Evolutionary conservation across 176 grass and related monocot species (phyloP), one percentile per base, ranked within the genome.

Genomic region (Leersia perrieri): DNA sequence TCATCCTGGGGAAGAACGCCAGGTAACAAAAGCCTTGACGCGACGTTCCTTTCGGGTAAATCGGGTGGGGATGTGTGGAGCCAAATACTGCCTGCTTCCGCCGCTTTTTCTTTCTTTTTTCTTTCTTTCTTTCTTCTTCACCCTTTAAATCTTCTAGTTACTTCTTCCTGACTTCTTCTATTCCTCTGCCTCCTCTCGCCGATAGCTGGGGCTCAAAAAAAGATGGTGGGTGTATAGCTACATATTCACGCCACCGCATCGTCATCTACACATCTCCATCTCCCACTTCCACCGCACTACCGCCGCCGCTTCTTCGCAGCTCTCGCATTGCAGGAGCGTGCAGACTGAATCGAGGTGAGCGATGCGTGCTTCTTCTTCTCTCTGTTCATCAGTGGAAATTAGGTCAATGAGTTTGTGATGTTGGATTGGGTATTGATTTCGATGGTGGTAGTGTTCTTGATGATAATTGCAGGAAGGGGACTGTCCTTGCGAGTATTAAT

Each of bases 211-310:
- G 10, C 39, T 9, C 15, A 30, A 77, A 35, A 35, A 22, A 41
- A 34, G 42, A 40, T 32, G 67, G 60, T 26, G 83, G 42, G 4
- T 86, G 73, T 86, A 80, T 86, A 86, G 60, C 76, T 15, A 47
- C 44, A 7, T 18, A 57, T 80, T 26, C 67, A 40, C 58, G 34
- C 84, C 84, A 35, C 67, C 45, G 26, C 27, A 22, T 53, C 49
- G 49, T 53, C 49, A 53, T 53, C 49, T 53, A 53, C 49, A 53
- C 49, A 53, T 53, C 35, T 49, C 53, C 36, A 22, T 18, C 23
- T 9, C 57, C 30, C 47, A 7, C 53, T 11, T 7, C 53, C 49
- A 53, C 49, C 45, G 18, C 45, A 20, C 22, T 53, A n/a, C 25
- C 80, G 7, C 44, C 9, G 32, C 35, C 5, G 20, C 26, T 31